Conservation (phyloP, 108 stramenopile genomes). For the Phaeodactylum tricornutum region DNA sequence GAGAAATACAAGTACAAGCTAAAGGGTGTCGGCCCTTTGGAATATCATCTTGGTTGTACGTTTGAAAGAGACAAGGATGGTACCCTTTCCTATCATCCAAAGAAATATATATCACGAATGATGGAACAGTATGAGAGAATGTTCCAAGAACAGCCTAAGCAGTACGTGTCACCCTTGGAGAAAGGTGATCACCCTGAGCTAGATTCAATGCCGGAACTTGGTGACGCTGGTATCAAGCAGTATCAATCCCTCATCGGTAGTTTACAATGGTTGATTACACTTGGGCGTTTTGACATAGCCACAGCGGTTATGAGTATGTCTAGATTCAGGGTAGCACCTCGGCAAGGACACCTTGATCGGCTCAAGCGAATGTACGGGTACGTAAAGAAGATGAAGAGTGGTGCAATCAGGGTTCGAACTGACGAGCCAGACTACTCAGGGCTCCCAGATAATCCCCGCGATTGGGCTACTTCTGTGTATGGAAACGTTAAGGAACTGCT, state of each 20-base stretch:
- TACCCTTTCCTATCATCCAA: not conserved
- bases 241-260: slow-evolving; percentile 20
- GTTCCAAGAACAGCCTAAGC: slow-evolving; percentile 21
- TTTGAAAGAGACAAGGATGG: slow-evolving; percentile 3
- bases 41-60: slow-evolving; percentile 5
- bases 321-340: slow-evolving; percentile 7
- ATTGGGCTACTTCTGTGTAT: slow-evolving; percentile 9
- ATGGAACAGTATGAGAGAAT: slow-evolving; percentile 5
- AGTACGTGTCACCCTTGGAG: slow-evolving; percentile 8
- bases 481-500: slow-evolving; percentile 6
- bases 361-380: slow-evolving; percentile 24
- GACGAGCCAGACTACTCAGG: slow-evolving; percentile 2
- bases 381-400: slow-evolving; percentile 6
- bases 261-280: slow-evolving; percentile 13
- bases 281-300: slow-evolving; percentile 16
- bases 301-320: slow-evolving; percentile 6
- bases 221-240: slow-evolving; percentile 16
- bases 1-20: slow-evolving; percentile 14
- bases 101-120: slow-evolving; percentile 13
- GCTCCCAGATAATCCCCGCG: slow-evolving; percentile 2
- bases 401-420: not conserved
- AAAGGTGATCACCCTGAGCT: slow-evolving; percentile 22
- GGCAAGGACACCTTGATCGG: slow-evolving; percentile 20
- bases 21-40: slow-evolving; percentile 10
- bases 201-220: slow-evolving; percentile 8